phyloP scores from a whole-genome alignment of 2,329 filamentous ascomycete genomes.

The Xylariaceae sp. region DNA sequence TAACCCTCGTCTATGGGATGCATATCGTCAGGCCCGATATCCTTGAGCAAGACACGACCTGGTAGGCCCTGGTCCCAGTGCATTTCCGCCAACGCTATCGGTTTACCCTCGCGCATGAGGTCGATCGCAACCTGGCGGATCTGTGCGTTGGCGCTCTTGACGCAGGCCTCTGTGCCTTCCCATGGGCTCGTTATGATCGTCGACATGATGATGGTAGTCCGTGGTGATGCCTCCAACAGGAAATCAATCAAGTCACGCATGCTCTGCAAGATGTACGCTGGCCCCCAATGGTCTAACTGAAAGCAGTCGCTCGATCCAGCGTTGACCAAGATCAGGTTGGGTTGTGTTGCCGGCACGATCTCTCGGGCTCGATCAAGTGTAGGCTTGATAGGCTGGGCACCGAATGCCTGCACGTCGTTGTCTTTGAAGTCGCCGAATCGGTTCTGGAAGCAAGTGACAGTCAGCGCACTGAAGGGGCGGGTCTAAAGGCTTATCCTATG shows the following conservation, averaged over 20 bases:
- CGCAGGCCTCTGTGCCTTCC: slow-evolving; percentile 29
- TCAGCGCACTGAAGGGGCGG: slow-evolving; percentile 14
- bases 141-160: slow-evolving; percentile 36
- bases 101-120: slow-evolving; percentile 29
- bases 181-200: slow-evolving; percentile 32
- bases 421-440: slow-evolving; percentile 35
- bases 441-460: slow-evolving; percentile 21
- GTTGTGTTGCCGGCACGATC: slow-evolving; percentile 31
- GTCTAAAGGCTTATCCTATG: not conserved
- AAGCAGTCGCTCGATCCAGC: slow-evolving; percentile 37
- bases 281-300: slow-evolving; percentile 30
- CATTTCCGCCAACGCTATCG: slow-evolving; percentile 31
- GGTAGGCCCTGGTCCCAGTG: slow-evolving; percentile 34
- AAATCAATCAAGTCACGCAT: slow-evolving; percentile 33
- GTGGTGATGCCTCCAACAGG: slow-evolving; percentile 30
- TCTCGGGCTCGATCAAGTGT: slow-evolving; percentile 29
- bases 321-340: slow-evolving; percentile 35
- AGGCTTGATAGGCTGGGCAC: slow-evolving; percentile 32
- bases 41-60: slow-evolving; percentile 21
- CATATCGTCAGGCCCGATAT: slow-evolving; percentile 30
- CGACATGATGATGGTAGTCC: slow-evolving; percentile 32
- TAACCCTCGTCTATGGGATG: slow-evolving; percentile 35
- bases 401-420: slow-evolving; percentile 35
- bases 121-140: slow-evolving; percentile 34
- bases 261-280: slow-evolving; percentile 28